These are phyloP conservation scores for Arctostaphylos glauca DNA, from an alignment of 148 eudicot species.

Conservation along the genomic window DNA sequence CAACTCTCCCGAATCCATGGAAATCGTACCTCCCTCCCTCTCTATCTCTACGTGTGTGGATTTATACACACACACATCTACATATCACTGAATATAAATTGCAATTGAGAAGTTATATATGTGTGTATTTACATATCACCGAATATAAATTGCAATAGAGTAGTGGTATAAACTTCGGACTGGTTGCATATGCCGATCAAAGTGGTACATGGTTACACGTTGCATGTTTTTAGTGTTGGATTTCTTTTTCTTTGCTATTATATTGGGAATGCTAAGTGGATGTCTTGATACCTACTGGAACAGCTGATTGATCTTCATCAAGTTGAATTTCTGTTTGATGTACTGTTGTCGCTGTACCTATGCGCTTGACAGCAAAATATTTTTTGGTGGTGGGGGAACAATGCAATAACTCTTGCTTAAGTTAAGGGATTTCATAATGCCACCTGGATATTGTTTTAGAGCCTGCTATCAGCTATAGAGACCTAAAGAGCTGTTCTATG, in stretches of 20 bases:
- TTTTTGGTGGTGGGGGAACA: background rate
- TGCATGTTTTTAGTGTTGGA: background rate
- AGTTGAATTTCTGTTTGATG: background rate
- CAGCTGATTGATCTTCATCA: background rate
- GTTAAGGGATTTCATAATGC: background rate
- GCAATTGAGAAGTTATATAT: background rate
- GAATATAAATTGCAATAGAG: background rate
- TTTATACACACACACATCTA: too few relatives aligned
- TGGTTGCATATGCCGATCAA: background rate
- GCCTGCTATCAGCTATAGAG: background rate
- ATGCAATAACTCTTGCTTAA: too few relatives aligned
- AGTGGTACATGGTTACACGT: background rate
- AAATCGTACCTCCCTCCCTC: constrained; percentile 39
- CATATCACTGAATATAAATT: background rate
- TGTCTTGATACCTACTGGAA: background rate
- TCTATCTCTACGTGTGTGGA: background rate
- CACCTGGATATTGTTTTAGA: background rate
- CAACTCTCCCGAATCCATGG: constrained; percentile 54
- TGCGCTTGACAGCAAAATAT: background rate
- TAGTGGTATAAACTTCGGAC: background rate
- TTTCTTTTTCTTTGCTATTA: background rate
- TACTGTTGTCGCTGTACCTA: background rate
- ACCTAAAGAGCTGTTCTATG: background rate
- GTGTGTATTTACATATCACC: background rate
- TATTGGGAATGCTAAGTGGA: constrained; percentile 1